Percentiles rank a stretch among this genome's conserved stretches.
Conservation (phyloP, 331 rosid genomes). For the Cydonia oblonga region DNA sequence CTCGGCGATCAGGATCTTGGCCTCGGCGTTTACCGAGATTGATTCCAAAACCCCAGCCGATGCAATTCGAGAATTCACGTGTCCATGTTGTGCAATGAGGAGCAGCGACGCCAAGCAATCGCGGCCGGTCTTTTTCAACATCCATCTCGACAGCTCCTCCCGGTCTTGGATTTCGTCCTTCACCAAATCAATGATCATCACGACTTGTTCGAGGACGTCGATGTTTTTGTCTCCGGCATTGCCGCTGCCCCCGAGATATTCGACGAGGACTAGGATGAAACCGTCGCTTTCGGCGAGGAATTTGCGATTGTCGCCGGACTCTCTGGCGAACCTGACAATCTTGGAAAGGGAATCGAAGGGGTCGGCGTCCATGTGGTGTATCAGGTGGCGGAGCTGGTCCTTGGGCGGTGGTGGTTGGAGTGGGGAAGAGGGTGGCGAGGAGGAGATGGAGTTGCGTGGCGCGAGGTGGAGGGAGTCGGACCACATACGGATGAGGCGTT, state of each 20-base stretch:
- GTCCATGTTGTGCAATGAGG: slow-evolving; percentile 40
- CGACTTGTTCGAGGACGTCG: slow-evolving; percentile 32
- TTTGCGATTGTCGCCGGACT: slow-evolving; percentile 52
- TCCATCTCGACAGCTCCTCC: slow-evolving; percentile 22
- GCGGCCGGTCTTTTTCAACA: slow-evolving; percentile 31
- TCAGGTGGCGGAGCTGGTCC: slow-evolving; percentile 25
- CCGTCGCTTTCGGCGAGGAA: slow-evolving; percentile 41
- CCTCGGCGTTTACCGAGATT: slow-evolving; percentile 42
- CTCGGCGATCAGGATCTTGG: slow-evolving; percentile 53
- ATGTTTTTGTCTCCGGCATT: slow-evolving; percentile 14
- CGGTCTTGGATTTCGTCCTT: slow-evolving; percentile 23
- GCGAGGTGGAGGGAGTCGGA: slow-evolving; percentile 39
- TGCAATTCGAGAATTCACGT: slow-evolving; percentile 30
- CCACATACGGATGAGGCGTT: slow-evolving; percentile 92
- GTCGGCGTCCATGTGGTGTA: slow-evolving; percentile 16
- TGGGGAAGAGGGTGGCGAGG: slow-evolving; percentile 12
- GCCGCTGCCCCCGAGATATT: slow-evolving; percentile 41
- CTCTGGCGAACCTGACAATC: slow-evolving; percentile 39
- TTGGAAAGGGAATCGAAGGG: slow-evolving; percentile 31
- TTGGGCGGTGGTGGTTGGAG: slow-evolving; percentile 7
- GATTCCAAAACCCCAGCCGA: slow-evolving; percentile 47
- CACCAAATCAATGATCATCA: slow-evolving; percentile 27
- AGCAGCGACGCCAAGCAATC: slow-evolving; percentile 45
- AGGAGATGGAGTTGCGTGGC: slow-evolving; percentile 32
- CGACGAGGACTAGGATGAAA: slow-evolving; percentile 33